phyloP scores from a whole-genome alignment of 257 asterid genomes.

The Solanum ossicruentum region DNA sequence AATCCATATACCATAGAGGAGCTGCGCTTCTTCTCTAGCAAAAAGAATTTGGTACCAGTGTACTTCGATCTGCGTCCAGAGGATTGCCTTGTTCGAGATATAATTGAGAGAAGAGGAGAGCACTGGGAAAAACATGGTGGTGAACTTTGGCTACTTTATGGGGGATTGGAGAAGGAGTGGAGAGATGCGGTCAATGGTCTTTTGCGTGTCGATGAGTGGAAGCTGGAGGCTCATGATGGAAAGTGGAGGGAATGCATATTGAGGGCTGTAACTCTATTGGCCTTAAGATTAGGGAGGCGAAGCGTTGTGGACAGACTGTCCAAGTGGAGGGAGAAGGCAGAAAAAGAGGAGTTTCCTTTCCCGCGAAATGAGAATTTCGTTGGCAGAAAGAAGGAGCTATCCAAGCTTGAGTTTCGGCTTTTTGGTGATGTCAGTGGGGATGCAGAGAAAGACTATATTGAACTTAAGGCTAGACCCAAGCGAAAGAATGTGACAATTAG shows the following conservation, averaged over 20 bases:
- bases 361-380: slow-evolving; percentile 71
- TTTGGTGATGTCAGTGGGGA: slow-evolving; percentile 72
- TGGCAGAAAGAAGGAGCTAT: slow-evolving; percentile 68
- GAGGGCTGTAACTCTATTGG: slow-evolving; percentile 78
- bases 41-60: slow-evolving; percentile 85
- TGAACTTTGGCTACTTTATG: slow-evolving; percentile 78
- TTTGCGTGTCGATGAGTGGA: slow-evolving; percentile 90
- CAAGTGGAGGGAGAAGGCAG: slow-evolving; percentile 75
- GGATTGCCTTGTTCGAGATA: slow-evolving; percentile 83
- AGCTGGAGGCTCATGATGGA: slow-evolving; percentile 77
- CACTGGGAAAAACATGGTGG: slow-evolving; percentile 96
- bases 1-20: slow-evolving; percentile 88
- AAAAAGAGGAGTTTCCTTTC: slow-evolving; percentile 71
- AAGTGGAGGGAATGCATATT: slow-evolving; percentile 91
- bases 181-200: slow-evolving; percentile 63
- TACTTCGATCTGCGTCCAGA: slow-evolving; percentile 82
- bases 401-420: slow-evolving; percentile 74
- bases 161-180: slow-evolving; percentile 93
- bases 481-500: slow-evolving; percentile 59
- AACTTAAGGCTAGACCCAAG: slow-evolving; percentile 60
- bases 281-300: slow-evolving; percentile 84
- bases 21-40: slow-evolving; percentile 67
- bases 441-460: slow-evolving; percentile 56
- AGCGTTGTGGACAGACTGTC: slow-evolving; percentile 65
- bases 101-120: slow-evolving; percentile 84